phyloP scores from a whole-genome alignment of 1,139 yeast genomes.

The Suhomyces terraborum region DNA sequence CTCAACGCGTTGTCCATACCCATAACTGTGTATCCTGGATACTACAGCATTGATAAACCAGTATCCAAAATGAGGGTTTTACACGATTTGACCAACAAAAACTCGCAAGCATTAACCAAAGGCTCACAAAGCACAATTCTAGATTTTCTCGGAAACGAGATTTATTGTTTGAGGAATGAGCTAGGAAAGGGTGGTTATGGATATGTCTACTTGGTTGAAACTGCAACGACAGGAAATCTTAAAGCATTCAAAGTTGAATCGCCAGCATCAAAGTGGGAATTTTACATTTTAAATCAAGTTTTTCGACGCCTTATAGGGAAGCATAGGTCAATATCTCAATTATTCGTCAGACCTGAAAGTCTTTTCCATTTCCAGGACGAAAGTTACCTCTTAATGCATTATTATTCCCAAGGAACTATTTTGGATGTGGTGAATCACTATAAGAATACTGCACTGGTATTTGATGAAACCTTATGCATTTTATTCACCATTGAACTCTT shows the following conservation, averaged over 20 bases:
- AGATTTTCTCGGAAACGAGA: conserved; percentile 53
- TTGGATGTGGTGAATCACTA: conserved; percentile 67
- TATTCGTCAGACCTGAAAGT: conserved; percentile 55
- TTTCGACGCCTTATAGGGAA: conserved; percentile 36
- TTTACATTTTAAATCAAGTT: conserved; percentile 64
- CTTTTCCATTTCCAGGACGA: conserved; percentile 68
- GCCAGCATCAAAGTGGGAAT: conserved; percentile 82
- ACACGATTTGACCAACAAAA: conserved; percentile 37
- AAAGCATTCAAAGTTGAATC: conserved; percentile 75
- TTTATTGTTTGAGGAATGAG: conserved; percentile 58
- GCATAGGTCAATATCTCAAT: conserved; percentile 14
- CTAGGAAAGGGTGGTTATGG: conserved; percentile 85
- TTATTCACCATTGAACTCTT: conserved; percentile 66
- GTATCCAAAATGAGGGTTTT: conserved; percentile 36
- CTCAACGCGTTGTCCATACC: conserved; percentile 31
- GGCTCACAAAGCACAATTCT: conserved; percentile 47
- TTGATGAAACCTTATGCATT: conserved; percentile 66
- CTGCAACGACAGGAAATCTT: conserved; percentile 51
- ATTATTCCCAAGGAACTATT: conserved; percentile 72
- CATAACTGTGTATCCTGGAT: conserved; percentile 32
- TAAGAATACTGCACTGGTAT: conserved; percentile 29
- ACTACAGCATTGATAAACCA: conserved; percentile 21
- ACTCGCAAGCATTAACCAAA: conserved; percentile 35
- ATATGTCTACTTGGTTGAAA: conserved; percentile 72
- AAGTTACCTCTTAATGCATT: conserved; percentile 71